Evolutionary conservation across 352 stramenopile genomes (phyloP), one percentile per base, ranked within the genome.

Genomic region (Halophytophthora polymorphica): DNA sequence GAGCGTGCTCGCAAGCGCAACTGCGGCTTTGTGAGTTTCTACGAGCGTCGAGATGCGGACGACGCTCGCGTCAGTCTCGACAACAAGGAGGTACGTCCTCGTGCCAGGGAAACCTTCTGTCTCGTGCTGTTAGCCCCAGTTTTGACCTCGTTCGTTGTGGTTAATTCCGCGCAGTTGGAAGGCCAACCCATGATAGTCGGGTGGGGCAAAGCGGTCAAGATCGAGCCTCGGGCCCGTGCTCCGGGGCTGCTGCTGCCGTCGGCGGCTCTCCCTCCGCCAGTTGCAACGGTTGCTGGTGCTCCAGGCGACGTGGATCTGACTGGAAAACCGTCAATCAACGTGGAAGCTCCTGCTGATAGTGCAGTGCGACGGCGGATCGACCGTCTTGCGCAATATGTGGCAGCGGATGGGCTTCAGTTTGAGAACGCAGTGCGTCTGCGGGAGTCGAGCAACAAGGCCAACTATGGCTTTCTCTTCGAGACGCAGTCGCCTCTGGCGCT

Each of bases 21-120:
- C 59, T 96, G 85, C 21, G 95, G 89, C 23, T 99, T 99, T 75
- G 94, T 99, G 21, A 98, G 86, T 61, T 99, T 98, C 55, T 90
- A 86, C 61, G 58, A 87, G 37, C 73, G 88, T 13, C 39, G 61
- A 18, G 80, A 96, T 50, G 90, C 90, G 8, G 88, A 96, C 21
- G 70, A 90, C n/a, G 90, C 90, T 5, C 77, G 80, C 15, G 31
- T 87, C 15, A 62, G 68, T 44, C 42, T 93, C 19, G 50, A 89
- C 55, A 73, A 93, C 55, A 86, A 70, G 58, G 74, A 90, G 73
- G 79, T 91, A 62, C 25, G 63, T 66, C 22, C 3, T 14, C n/a
- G 14, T 12, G 19, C 44, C 21, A 22, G 17, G 2, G 8, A 33
- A 44, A 12, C 12, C 13, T 15, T 13, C 13, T n/a, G 4, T 28